Percentiles rank a stretch among this genome's conserved stretches.
Conservation (phyloP, 768 basidiomycete species). For the Lentinula lateritia region DNA sequence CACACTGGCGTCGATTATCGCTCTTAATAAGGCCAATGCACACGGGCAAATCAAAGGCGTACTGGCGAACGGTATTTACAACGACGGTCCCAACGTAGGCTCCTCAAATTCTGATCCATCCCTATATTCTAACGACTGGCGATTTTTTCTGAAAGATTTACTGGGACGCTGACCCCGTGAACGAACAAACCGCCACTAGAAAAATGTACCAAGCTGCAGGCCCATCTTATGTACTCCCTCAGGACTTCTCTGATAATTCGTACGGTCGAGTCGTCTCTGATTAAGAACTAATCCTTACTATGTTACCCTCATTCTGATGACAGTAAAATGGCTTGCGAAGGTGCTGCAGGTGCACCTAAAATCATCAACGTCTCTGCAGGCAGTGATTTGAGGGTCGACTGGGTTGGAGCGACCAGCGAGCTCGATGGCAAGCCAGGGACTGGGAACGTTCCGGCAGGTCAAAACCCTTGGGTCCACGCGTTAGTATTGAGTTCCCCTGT, state of each 20-base stretch:
- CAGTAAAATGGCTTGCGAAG: conserved; percentile 11
- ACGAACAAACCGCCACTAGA: conserved; percentile 3
- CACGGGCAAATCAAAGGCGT: conserved; percentile 4
- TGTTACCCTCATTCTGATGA: background rate
- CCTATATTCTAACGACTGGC: background rate
- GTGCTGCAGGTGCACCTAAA: conserved; percentile 2
- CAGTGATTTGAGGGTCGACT: background rate
- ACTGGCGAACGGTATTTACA: background rate
- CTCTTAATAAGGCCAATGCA: background rate
- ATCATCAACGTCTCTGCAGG: conserved; percentile 5
- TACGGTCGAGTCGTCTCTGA: background rate
- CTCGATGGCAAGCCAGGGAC: conserved; percentile 9
- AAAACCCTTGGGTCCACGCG: conserved; percentile 11
- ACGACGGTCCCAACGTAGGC: background rate
- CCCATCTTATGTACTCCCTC: conserved; percentile 2
- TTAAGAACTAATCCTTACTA: background rate
- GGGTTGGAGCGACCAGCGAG: conserved; percentile 8
- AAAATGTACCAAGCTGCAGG: conserved; percentile 9
- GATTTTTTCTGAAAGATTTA: background rate
- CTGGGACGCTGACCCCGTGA: conserved; percentile 6
- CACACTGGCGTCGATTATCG: background rate
- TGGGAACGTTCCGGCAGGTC: background rate
- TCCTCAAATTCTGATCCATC: background rate
- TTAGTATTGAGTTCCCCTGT: background rate
- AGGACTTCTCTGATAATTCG: conserved; percentile 6